A percentile compares a stretch with the other conserved stretches of the same genome.
phyloP scores from a whole-genome alignment of 2,329 filamentous ascomycete species.

The Penicillium sclerotiorum region DNA sequence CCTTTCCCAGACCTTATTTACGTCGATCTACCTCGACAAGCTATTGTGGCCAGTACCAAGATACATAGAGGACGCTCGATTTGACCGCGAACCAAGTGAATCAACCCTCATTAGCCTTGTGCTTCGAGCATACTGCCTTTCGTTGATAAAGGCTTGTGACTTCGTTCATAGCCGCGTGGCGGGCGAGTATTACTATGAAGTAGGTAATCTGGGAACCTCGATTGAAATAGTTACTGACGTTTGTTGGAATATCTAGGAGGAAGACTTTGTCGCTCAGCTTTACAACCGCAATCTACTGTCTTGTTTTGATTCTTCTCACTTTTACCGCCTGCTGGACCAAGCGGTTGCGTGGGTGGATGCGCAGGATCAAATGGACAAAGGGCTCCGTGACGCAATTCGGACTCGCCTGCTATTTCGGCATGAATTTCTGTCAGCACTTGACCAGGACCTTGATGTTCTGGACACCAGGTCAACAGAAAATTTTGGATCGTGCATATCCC shows the following conservation, averaged over 20 bases:
- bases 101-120: slow-evolving; percentile 62
- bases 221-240: slow-evolving; percentile 16
- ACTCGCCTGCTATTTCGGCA: slow-evolving; percentile 68
- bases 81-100: slow-evolving; percentile 44
- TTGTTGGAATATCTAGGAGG: slow-evolving; percentile 65
- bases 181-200: slow-evolving; percentile 89
- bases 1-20: slow-evolving; percentile 91
- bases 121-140: slow-evolving; percentile 83
- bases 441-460: slow-evolving; percentile 36
- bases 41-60: slow-evolving; percentile 72
- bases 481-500: slow-evolving; percentile 38
- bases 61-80: slow-evolving; percentile 66
- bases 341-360: slow-evolving; percentile 57
- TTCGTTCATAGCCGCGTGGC: slow-evolving; percentile 76
- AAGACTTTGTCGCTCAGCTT: slow-evolving; percentile 92
- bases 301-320: slow-evolving; percentile 59
- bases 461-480: slow-evolving; percentile 32
- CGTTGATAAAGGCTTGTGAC: slow-evolving; percentile 78
- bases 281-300: slow-evolving; percentile 79
- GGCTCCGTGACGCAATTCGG: slow-evolving; percentile 59
- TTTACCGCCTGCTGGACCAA: slow-evolving; percentile 58
- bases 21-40: slow-evolving; percentile 85
- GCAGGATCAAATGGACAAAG: slow-evolving; percentile 35
- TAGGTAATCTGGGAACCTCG: slow-evolving; percentile 38
- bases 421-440: slow-evolving; percentile 46